Evolutionary conservation across 305 asterid species (phyloP), one percentile per base, ranked within the genome.

Genomic region (Plantago lanceolata): DNA sequence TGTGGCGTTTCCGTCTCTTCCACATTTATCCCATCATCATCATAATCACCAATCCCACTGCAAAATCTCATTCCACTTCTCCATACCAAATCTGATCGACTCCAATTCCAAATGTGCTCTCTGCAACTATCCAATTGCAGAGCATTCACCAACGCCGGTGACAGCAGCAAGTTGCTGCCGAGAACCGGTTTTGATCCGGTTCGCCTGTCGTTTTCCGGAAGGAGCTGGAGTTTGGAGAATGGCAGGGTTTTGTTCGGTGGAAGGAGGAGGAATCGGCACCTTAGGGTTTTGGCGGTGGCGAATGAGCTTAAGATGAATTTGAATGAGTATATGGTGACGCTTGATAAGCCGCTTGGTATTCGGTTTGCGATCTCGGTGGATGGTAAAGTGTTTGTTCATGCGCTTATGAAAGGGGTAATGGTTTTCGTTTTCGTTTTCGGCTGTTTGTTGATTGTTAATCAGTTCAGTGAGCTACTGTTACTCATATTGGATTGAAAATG

Each of bases 331-430:
- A 72, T 92, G 94, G 95, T 92, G 71, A 83, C 84, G 60, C 87
- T 89, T 48, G 88, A 87, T 63, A 92, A 79, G 62, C 98, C 99
- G 0, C 88, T 93, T 20, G 99, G 99, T 29, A 85, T 89, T 63
- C 94, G 94, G 18, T 93, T 89, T 67, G 99, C 96, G 0, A 79
- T 89, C n/a, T 84, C 97, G 8, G 75, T 79, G 49, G 97, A 93
- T 28, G 98, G 98, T 5, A 87, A 81, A 62, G 66, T 93, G 59
- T 85, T 87, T 61, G 97, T 93, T 54, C 94, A 87, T 71, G 90
- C 97, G 61, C 95, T 93, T 65, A 86, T 75, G 66, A 93, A 87
- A 79, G 99, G 97, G 94, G 99, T 89, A 67, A 18, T 66, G 57
- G 45, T 43, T 14, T 18, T 4, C 3, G 35, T 60, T 24, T 17